These are phyloP conservation scores for Ormosia emarginata DNA, from an alignment of 306 rosid genomes.

Conservation along the genomic window DNA sequence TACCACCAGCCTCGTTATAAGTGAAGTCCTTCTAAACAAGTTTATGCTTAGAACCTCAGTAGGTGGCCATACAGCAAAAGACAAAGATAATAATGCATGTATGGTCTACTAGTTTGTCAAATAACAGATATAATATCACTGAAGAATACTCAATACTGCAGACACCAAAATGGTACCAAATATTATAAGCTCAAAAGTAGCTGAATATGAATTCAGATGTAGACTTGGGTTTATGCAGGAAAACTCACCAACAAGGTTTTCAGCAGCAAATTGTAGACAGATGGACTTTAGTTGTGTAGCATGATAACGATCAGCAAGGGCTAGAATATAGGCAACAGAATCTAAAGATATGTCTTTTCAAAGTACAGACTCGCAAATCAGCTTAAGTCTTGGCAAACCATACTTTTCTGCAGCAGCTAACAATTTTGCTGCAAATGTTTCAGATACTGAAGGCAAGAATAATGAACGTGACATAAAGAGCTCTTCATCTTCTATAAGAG, in stretches of 20 bases:
- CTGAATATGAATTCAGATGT: not conserved
- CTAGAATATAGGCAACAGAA: slow-evolving; percentile 84
- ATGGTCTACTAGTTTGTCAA: too few species aligned
- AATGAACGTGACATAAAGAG: slow-evolving; percentile 62
- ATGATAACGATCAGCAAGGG: slow-evolving; percentile 82
- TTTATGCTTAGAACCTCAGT: too few species aligned
- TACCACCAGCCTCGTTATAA: not conserved
- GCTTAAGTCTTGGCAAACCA: slow-evolving; percentile 76
- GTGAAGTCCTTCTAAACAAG: too few species aligned
- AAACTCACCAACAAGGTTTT: slow-evolving; percentile 84
- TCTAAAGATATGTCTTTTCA: slow-evolving; percentile 88
- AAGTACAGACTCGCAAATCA: slow-evolving; percentile 93
- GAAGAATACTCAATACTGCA: too few species aligned
- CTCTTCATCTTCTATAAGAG: slow-evolving; percentile 79
- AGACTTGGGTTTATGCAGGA: not conserved
- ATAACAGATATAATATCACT: too few species aligned
- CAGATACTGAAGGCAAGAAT: slow-evolving; percentile 57
- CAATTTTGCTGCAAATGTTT: slow-evolving; percentile 77
- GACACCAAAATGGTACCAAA: too few species aligned
- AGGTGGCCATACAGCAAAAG: too few species aligned
- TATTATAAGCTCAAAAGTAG: too few species aligned
- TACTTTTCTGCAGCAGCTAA: slow-evolving; percentile 89
- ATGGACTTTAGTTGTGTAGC: slow-evolving; percentile 83
- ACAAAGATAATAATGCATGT: too few species aligned
- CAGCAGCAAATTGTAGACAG: slow-evolving; percentile 89